Evolutionary conservation across 176 grass and related monocot species (phyloP).

Genomic region (Carex parvula): DNA sequence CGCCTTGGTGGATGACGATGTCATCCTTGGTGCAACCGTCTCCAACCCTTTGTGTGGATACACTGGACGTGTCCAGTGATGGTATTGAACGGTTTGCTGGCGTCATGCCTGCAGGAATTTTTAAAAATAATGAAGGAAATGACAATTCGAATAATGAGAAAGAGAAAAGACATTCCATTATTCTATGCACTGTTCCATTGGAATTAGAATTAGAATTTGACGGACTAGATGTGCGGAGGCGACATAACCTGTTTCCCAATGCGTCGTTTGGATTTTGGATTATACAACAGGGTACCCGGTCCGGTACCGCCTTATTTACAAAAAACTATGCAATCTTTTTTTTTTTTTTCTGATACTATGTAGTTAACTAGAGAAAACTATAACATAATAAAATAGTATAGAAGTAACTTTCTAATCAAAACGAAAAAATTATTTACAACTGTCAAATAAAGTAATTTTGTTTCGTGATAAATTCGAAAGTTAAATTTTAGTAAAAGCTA

Average conservation of each 20-base stretch:
- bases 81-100: neutral
- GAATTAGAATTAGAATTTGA: neutral
- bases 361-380: no score
- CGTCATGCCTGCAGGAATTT: neutral
- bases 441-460: neutral
- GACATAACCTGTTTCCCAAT: constrained; percentile 5
- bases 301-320: neutral
- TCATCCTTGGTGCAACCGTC: constrained; percentile 35
- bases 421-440: neutral
- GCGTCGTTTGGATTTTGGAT: neutral
- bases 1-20: constrained; percentile 47
- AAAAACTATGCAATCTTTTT: neutral
- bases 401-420: neutral
- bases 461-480: neutral
- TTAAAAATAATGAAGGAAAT: neutral
- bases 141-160: constrained; percentile 17
- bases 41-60: constrained; percentile 28
- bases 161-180: constrained; percentile 4
- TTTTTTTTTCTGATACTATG: neutral
- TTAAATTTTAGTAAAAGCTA: neutral
- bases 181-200: constrained; percentile 12
- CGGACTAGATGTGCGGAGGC: neutral
- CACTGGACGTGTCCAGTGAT: neutral
- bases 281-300: neutral
- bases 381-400: neutral